Evolutionary conservation across 2,329 filamentous ascomycete species (phyloP).

Genomic region (Knoxdaviesia capensis): DNA sequence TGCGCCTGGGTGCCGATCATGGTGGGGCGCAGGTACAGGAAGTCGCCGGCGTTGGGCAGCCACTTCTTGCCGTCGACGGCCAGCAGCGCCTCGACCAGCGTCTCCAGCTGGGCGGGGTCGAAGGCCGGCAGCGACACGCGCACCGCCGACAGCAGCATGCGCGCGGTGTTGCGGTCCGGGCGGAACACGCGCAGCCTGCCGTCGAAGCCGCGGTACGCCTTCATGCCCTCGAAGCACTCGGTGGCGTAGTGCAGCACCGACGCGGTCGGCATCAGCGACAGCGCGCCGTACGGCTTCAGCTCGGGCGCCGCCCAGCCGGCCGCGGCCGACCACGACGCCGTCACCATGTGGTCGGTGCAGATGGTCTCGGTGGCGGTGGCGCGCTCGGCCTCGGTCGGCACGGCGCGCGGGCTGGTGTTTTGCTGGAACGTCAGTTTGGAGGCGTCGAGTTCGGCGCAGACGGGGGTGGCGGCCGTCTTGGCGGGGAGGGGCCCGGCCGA

Average conservation of each 20-base stretch:
- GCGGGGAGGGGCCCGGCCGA: constrained; percentile 4
- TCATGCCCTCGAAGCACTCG: constrained; percentile 74
- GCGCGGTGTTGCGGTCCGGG: constrained; percentile 49
- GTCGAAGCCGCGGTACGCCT: constrained; percentile 63
- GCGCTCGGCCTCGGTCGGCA: constrained; percentile 28
- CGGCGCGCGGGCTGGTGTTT: constrained; percentile 27
- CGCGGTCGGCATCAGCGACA: constrained; percentile 63
- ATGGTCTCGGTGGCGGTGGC: constrained; percentile 28
- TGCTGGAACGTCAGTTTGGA: constrained; percentile 37
- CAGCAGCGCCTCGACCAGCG: constrained; percentile 52
- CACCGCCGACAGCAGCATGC: constrained; percentile 36
- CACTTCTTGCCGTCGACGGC: constrained; percentile 57
- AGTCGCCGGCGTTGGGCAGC: constrained; percentile 54
- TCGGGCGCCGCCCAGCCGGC: constrained; percentile 55
- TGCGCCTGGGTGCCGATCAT: constrained; percentile 68
- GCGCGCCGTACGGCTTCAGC: constrained; percentile 56
- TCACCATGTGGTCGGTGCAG: constrained; percentile 80
- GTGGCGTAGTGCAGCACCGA: constrained; percentile 76
- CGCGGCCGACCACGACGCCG: constrained; percentile 42
- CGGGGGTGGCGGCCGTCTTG: constrained; percentile 19
- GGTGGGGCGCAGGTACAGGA: constrained; percentile 71
- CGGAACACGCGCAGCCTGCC: constrained; percentile 59
- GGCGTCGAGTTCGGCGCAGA: constrained; percentile 38
- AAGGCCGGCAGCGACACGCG: constrained; percentile 62
- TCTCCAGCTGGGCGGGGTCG: constrained; percentile 48